phyloP scores from a whole-genome alignment of 495 filamentous ascomycete species.

The Neurospora sp. region DNA sequence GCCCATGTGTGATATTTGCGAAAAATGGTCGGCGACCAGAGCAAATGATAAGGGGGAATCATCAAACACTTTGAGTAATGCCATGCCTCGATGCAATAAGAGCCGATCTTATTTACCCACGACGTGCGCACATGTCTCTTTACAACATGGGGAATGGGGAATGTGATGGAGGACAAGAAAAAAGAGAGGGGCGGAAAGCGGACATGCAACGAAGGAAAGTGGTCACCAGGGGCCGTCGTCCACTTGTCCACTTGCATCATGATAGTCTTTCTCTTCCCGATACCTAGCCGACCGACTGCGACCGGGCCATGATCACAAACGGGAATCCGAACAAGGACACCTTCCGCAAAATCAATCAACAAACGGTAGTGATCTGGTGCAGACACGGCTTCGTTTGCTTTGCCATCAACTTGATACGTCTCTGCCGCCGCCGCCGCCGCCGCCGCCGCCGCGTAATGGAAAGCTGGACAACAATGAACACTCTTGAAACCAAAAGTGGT shows the following conservation, averaged over 20 bases:
- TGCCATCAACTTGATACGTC: neutral
- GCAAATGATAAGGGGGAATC: neutral
- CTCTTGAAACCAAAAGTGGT: neutral
- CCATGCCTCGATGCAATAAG: neutral
- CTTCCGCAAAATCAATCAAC: neutral
- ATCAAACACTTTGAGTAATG: neutral
- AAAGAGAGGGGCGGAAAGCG: neutral
- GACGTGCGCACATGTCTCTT: neutral
- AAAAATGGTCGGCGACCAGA: neutral
- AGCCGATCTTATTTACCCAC: neutral
- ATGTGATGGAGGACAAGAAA: neutral
- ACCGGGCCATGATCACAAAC: neutral
- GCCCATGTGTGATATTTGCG: neutral
- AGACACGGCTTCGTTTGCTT: neutral
- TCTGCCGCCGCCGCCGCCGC: neutral
- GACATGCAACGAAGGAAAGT: neutral
- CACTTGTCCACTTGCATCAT: neutral
- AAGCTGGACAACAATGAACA: neutral
- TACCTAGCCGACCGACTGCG: neutral
- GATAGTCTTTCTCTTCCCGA: neutral
- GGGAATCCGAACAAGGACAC: neutral
- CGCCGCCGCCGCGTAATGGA: neutral
- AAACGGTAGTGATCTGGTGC: neutral
- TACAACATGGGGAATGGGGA: neutral
- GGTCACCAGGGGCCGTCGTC: neutral